Evolutionary conservation across 1,139 yeast species (phyloP).

Genomic region (Diutina siamensis): DNA sequence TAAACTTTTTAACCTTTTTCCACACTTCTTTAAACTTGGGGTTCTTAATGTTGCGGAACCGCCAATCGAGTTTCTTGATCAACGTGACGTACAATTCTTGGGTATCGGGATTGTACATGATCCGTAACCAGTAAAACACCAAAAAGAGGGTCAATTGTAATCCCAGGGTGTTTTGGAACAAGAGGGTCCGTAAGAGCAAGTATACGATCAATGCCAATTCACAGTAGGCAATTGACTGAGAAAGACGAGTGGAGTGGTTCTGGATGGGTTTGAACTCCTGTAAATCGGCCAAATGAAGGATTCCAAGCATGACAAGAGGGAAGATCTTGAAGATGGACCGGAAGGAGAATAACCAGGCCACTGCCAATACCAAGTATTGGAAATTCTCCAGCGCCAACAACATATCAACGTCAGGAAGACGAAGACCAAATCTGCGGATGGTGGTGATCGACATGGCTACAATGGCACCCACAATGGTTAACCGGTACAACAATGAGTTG

Average conservation of each 20-base stretch:
- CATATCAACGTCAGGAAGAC: slow-evolving; percentile 43
- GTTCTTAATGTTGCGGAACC: slow-evolving; percentile 29
- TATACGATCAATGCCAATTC: slow-evolving; percentile 45
- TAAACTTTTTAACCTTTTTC: slow-evolving; percentile 32
- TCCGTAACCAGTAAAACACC: slow-evolving; percentile 59
- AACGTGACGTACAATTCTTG: slow-evolving; percentile 30
- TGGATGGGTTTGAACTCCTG: slow-evolving; percentile 31
- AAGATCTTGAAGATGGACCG: slow-evolving; percentile 52
- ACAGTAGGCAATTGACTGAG: slow-evolving; percentile 45
- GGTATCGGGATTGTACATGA: slow-evolving; percentile 42
- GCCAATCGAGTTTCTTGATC: slow-evolving; percentile 32
- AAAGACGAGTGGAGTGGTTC: slow-evolving; percentile 26
- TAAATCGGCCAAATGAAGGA: slow-evolving; percentile 39
- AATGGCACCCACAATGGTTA: slow-evolving; percentile 45
- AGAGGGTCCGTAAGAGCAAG: slow-evolving; percentile 44
- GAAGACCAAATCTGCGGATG: slow-evolving; percentile 44
- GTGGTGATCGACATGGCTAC: slow-evolving; percentile 43
- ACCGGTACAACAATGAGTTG: slow-evolving; percentile 37
- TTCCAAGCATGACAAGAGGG: slow-evolving; percentile 46
- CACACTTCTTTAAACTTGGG: slow-evolving; percentile 34
- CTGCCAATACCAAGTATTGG: slow-evolving; percentile 45
- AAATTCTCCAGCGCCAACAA: slow-evolving; percentile 59
- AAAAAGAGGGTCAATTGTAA: slow-evolving; percentile 47
- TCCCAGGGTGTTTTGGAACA: slow-evolving; percentile 59
- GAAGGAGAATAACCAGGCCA: slow-evolving; percentile 53